Base-by-base conservation (phyloP, 495 filamentous ascomycete species). In the Aspergillus diversus region DNA sequence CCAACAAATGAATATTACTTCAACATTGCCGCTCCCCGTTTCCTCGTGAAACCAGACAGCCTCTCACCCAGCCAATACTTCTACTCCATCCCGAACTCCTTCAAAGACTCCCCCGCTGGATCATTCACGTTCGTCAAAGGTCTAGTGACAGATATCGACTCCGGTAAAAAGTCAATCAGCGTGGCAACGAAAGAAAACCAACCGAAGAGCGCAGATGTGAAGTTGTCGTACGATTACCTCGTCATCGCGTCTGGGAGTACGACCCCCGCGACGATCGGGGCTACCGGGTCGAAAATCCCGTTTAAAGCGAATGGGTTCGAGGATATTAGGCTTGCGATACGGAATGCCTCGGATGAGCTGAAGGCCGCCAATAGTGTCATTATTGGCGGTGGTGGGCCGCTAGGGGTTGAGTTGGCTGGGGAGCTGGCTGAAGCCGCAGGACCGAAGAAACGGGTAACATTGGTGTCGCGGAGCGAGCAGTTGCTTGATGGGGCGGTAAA, bases 121-220 rank as follows among this genome's bases (percentile, higher is more conserved):
- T 50, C 63, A n/a, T 87, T 88, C 69, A 84, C 84, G 61, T 82
- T 89, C 60, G 72, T 90, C 58, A 67, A 73, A 15, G 88, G 87
- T 11, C 71, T 63, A 33, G 87, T 83, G 37, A 80, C 78, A 7
- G 48, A 61, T 6, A 72, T 91, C 16, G 81, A 88, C 43, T 57
- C 73, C 0, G 61, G 65, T 1, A 55, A 55, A 5, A 83, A 83
- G 55, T 77, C 69, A 0, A 80, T 86, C 21, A 27, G 21, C 21
- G 2, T 27, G 1, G 21, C 21, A 2, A 27, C 21, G 21, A 27
- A 27, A 27, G 21, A 27, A 27, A 27, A 27, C 1, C 21, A 27
- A 27, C 21, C 21, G 12, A 64, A 70, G 4, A 77, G 84, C 8
- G 69, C 65, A 0, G 75, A 75, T 0, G 65, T 69, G 27, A 69